phyloP scores from a whole-genome alignment of 192 early-diverging fungal species.

The Podila epicladia region DNA sequence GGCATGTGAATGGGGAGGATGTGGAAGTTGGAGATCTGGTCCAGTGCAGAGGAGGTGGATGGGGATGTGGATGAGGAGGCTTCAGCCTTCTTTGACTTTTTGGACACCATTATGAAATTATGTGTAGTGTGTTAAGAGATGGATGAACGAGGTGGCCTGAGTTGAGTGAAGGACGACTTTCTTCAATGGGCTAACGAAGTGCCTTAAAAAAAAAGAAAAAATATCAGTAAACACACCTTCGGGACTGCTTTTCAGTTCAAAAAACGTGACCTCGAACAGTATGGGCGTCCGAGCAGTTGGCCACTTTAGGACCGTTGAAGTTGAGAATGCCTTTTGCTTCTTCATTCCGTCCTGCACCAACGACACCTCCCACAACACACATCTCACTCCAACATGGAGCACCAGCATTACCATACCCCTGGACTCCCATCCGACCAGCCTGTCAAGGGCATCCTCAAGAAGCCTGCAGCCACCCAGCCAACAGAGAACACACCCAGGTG shows the following conservation, averaged over 20 bases:
- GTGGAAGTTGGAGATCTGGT: conserved; percentile 43
- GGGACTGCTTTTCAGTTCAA: too few relatives aligned
- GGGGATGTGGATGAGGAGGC: neutral
- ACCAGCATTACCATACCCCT: conserved; percentile 4
- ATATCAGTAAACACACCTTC: too few relatives aligned
- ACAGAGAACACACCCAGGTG: conserved; percentile 34
- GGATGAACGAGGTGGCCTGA: neutral
- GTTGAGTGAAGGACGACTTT: too few relatives aligned
- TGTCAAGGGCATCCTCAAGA: conserved; percentile 46
- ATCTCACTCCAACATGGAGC: neutral
- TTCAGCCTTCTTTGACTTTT: conserved; percentile 33
- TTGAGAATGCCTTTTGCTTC: too few relatives aligned
- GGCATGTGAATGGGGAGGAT: conserved; percentile 47
- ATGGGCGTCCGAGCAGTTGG: too few relatives aligned
- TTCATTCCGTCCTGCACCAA: too few relatives aligned
- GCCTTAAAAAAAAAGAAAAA: too few relatives aligned
- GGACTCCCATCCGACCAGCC: conserved; percentile 24
- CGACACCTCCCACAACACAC: neutral
- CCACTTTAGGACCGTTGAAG: too few relatives aligned
- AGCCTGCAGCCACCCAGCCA: neutral
- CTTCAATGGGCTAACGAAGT: too few relatives aligned
- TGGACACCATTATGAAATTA: conserved; percentile 25
- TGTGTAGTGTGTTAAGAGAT: neutral
- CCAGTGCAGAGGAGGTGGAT: conserved; percentile 7
- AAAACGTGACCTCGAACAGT: too few relatives aligned